Evolutionary conservation across 345 rosid species (phyloP).

Genomic region (Populus pruinosa): DNA sequence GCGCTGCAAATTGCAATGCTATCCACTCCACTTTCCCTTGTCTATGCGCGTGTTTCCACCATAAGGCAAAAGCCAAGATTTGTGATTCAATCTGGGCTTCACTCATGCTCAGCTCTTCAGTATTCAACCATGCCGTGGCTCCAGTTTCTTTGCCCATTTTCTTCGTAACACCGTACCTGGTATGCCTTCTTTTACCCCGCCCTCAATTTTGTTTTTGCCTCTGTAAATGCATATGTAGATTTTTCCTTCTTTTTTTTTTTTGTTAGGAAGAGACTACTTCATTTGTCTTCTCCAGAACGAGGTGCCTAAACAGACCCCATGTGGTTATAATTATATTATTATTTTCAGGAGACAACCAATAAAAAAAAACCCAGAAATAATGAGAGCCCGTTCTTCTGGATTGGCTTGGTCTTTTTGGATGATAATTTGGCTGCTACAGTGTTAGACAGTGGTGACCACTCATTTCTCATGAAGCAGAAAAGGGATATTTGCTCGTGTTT

Average conservation of each 20-base stretch:
- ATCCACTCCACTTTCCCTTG: not conserved
- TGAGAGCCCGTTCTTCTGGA: slow-evolving; percentile 17
- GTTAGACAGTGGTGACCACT: slow-evolving; percentile 17
- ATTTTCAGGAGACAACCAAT: not conserved
- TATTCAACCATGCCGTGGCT: not conserved
- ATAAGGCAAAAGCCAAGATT: not conserved
- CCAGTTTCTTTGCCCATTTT: not conserved
- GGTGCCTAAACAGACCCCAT: not conserved
- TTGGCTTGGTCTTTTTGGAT: slow-evolving; percentile 14
- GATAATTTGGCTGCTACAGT: slow-evolving; percentile 21
- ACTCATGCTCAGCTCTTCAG: not conserved
- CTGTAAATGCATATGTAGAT: not conserved
- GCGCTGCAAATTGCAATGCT: not conserved
- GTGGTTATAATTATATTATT: not conserved
- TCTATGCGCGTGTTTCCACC: not conserved
- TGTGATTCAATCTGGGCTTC: not conserved
- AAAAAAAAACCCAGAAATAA: not conserved
- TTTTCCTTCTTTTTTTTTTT: not conserved
- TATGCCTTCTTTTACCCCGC: not conserved
- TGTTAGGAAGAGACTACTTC: not conserved
- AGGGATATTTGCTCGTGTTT: not conserved
- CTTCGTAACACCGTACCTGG: not conserved
- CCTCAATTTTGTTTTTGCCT: not conserved
- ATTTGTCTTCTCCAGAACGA: not conserved
- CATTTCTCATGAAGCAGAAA: slow-evolving; percentile 4